Percentiles rank a stretch among this genome's conserved stretches.
Evolutionary conservation across 495 filamentous ascomycete genomes (phyloP).

Genomic region (Penicillium pulvis): DNA sequence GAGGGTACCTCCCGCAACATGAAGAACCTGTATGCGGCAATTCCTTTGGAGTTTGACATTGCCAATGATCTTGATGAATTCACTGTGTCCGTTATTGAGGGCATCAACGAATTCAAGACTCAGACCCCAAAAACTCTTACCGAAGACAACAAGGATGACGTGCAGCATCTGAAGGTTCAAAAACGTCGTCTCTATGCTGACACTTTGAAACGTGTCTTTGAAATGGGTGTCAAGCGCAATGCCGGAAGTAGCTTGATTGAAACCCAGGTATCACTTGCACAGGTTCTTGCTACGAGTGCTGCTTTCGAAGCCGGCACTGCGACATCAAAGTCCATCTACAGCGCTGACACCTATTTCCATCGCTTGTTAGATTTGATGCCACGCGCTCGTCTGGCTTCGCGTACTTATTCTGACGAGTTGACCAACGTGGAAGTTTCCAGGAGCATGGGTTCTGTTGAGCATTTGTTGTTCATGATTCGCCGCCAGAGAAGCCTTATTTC

Average conservation of each 20-base stretch:
- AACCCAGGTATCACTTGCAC: slow-evolving; percentile 68
- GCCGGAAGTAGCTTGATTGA: slow-evolving; percentile 66
- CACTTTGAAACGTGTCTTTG: slow-evolving; percentile 73
- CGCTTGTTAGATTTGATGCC: slow-evolving; percentile 71
- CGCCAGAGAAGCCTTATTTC: slow-evolving; percentile 64
- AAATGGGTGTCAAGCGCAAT: slow-evolving; percentile 88
- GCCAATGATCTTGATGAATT: slow-evolving; percentile 66
- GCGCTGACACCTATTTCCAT: slow-evolving; percentile 74
- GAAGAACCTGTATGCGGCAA: slow-evolving; percentile 55
- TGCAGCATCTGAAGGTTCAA: slow-evolving; percentile 84
- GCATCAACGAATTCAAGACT: slow-evolving; percentile 71
- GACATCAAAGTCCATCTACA: slow-evolving; percentile 28
- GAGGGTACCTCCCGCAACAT: slow-evolving; percentile 65
- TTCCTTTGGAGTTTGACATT: slow-evolving; percentile 55
- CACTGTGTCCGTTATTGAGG: slow-evolving; percentile 62
- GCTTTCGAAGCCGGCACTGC: slow-evolving; percentile 30
- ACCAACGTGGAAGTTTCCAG: slow-evolving; percentile 73
- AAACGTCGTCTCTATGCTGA: slow-evolving; percentile 93
- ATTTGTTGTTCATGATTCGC: slow-evolving; percentile 68
- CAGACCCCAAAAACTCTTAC: slow-evolving; percentile 76
- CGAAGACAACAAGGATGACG: slow-evolving; percentile 76
- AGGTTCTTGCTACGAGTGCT: slow-evolving; percentile 61
- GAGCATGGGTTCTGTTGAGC: slow-evolving; percentile 80
- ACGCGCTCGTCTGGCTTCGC: slow-evolving; percentile 61
- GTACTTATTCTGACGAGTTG: slow-evolving; percentile 80